Conservation (phyloP, 2,329 filamentous ascomycete species). For the Pseudonectria buxi region DNA sequence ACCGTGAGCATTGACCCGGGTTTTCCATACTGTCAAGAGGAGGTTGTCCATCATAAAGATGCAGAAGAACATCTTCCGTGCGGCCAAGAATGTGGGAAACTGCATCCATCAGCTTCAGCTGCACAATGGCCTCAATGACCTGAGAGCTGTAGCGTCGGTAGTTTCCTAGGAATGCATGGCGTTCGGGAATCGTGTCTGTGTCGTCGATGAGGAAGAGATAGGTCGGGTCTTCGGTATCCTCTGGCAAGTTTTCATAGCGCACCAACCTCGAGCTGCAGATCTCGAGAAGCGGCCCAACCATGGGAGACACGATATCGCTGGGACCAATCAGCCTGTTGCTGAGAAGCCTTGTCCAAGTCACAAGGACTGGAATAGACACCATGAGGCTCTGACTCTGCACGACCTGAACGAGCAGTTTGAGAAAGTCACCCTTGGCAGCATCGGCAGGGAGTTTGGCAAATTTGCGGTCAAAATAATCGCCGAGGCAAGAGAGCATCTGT, state of each 20-base stretch:
- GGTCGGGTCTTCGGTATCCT: slow-evolving; percentile 73
- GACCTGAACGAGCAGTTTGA: slow-evolving; percentile 72
- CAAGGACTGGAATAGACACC: slow-evolving; percentile 86
- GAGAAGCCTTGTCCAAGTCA: slow-evolving; percentile 82
- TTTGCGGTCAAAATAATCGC: slow-evolving; percentile 75
- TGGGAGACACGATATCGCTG: slow-evolving; percentile 51
- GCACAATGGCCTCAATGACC: slow-evolving; percentile 80
- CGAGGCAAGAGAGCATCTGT: slow-evolving; percentile 78
- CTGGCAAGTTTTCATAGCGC: slow-evolving; percentile 79
- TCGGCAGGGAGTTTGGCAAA: slow-evolving; percentile 58
- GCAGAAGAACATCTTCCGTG: slow-evolving; percentile 66
- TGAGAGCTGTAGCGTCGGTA: slow-evolving; percentile 86
- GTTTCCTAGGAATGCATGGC: slow-evolving; percentile 91
- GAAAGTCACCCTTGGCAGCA: slow-evolving; percentile 63
- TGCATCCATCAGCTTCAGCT: slow-evolving; percentile 75
- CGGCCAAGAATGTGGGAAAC: slow-evolving; percentile 79
- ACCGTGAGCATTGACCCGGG: no score
- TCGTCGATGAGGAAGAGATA: slow-evolving; percentile 83
- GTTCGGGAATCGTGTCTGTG: slow-evolving; percentile 88
- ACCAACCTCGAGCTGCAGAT: slow-evolving; percentile 77
- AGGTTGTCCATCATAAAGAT: slow-evolving; percentile 65
- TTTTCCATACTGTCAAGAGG: slow-evolving; percentile 54
- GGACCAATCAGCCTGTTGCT: slow-evolving; percentile 61
- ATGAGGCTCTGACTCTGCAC: slow-evolving; percentile 81
- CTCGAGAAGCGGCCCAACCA: slow-evolving; percentile 72